These are phyloP conservation scores for Candida takata DNA, from an alignment of 805 yeast genomes.

Conservation along the genomic window DNA sequence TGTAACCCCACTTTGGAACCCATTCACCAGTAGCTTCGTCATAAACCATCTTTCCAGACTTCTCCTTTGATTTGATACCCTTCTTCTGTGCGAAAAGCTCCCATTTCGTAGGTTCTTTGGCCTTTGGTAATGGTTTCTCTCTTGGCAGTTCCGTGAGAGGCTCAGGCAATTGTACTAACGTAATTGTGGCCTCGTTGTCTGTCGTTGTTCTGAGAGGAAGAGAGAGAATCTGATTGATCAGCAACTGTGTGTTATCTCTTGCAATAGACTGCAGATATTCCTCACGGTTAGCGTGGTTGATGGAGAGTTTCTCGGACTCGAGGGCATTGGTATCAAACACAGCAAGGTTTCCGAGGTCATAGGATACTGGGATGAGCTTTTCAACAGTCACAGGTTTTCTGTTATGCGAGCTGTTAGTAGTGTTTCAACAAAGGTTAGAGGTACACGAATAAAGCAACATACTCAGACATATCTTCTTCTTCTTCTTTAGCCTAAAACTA, in stretches of 20 bases:
- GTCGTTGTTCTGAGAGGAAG: conserved; percentile 86
- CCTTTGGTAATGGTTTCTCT: conserved; percentile 92
- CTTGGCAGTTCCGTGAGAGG: conserved; percentile 79
- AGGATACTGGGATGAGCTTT: conserved; percentile 82
- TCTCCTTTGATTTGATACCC: conserved; percentile 87
- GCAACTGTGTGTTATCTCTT: conserved; percentile 88
- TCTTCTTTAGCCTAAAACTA: too few species aligned
- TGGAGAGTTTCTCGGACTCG: conserved; percentile 49
- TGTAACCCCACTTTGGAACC: conserved; percentile 98
- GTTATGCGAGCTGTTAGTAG: neutral
- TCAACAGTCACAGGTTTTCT: conserved; percentile 78
- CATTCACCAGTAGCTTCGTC: conserved; percentile 90
- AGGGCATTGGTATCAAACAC: conserved; percentile 87
- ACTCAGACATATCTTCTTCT: conserved; percentile 5
- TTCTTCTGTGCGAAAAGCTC: conserved; percentile 92
- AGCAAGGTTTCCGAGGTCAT: conserved; percentile 86
- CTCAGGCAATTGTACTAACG: conserved; percentile 78
- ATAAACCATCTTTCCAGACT: conserved; percentile 79
- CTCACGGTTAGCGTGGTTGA: conserved; percentile 52
- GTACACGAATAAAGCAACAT: conserved; percentile 1
- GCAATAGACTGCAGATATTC: conserved; percentile 55
- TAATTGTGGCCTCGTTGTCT: conserved; percentile 52
- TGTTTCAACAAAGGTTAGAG: neutral
- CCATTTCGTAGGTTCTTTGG: conserved; percentile 93
- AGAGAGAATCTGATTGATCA: conserved; percentile 84